Conservation (phyloP, 139 green algal species). For the Pleodorina starrii region DNA sequence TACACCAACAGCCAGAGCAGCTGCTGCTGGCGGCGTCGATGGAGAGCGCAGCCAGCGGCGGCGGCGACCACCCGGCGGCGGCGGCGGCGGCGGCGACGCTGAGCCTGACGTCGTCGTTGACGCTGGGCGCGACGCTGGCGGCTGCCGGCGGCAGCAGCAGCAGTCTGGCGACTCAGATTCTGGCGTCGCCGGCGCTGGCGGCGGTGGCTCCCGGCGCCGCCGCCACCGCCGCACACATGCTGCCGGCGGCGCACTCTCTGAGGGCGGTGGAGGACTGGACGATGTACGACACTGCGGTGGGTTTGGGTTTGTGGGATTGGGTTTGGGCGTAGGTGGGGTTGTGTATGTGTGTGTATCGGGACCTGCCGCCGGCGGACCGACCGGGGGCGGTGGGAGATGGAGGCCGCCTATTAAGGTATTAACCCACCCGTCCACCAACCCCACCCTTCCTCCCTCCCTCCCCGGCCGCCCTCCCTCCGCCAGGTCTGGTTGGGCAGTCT, state of each 20-base stretch:
- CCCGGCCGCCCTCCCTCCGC: too few relatives aligned
- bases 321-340: too few relatives aligned
- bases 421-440: too few relatives aligned
- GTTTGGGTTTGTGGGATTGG: too few relatives aligned
- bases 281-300: conserved; percentile 32
- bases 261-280: conserved; percentile 45
- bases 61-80: conserved; percentile 13
- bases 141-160: conserved; percentile 11
- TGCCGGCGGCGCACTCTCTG: conserved; percentile 7
- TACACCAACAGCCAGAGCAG: conserved; percentile 13
- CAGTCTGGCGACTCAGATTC: conserved; percentile 43
- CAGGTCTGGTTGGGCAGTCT: conserved; percentile 33
- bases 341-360: too few relatives aligned
- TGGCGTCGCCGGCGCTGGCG: conserved; percentile 24
- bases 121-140: conserved; percentile 20
- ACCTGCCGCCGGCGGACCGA: too few relatives aligned
- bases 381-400: too few relatives aligned
- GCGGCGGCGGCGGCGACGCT: background rate
- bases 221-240: conserved; percentile 31
- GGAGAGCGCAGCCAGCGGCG: background rate
- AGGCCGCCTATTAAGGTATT: too few relatives aligned
- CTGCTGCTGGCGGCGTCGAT: conserved; percentile 3
- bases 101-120: background rate
- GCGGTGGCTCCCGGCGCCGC: conserved; percentile 13
- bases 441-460: background rate